A percentile compares a stretch with the other conserved stretches of the same genome.
phyloP scores from a whole-genome alignment of 371 early-diverging fungal genomes.

The Apophysomyces trapeziformis region DNA sequence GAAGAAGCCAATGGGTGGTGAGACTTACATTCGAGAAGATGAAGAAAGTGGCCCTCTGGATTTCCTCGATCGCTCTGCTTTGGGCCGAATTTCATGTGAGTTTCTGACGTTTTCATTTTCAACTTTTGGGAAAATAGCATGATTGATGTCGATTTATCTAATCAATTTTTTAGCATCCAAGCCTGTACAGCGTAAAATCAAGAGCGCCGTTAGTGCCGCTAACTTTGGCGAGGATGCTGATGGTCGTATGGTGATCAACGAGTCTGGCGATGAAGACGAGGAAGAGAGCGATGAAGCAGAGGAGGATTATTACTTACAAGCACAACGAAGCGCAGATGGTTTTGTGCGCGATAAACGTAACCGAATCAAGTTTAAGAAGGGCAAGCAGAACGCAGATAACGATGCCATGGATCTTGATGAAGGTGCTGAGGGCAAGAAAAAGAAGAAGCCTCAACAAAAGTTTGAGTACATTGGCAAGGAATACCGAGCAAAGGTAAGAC shows the following conservation, averaged over 20 bases:
- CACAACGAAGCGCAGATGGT: conserved; percentile 80
- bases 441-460: conserved; percentile 28
- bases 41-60: conserved; percentile 83
- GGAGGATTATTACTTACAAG: conserved; percentile 85
- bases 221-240: conserved; percentile 71
- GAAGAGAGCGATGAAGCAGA: conserved; percentile 53
- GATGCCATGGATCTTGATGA: conserved; percentile 63
- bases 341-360: conserved; percentile 84
- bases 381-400: conserved; percentile 50
- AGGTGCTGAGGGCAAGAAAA: conserved; percentile 39
- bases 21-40: conserved; percentile 78
- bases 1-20: conserved; percentile 29
- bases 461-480: conserved; percentile 57
- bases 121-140: too few species aligned
- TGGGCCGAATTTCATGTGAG: conserved; percentile 74
- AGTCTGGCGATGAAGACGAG: conserved; percentile 51
- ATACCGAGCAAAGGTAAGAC: conserved; percentile 63
- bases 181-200: conserved; percentile 52
- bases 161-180: conserved; percentile 29
- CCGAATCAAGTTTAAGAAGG: conserved; percentile 88
- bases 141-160: too few species aligned
- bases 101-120: neutral
- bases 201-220: conserved; percentile 39
- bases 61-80: conserved; percentile 87
- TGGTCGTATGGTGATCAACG: conserved; percentile 84